These are phyloP conservation scores for Inga laurina DNA, from an alignment of 306 rosid species.

Conservation along the genomic window DNA sequence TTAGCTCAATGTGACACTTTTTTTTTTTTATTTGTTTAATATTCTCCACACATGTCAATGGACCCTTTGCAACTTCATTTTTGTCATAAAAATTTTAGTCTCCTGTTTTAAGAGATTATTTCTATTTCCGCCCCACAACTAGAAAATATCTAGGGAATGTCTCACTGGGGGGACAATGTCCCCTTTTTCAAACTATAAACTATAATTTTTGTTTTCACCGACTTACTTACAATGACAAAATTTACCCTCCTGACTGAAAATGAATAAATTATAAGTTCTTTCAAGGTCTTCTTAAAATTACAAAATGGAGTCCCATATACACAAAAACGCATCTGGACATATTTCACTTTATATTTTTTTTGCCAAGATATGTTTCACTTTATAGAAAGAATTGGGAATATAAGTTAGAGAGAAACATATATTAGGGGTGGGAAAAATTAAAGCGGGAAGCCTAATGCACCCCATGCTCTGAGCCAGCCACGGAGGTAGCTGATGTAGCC, in stretches of 20 bases:
- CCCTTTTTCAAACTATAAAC: too few relatives aligned
- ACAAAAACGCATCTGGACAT: neutral
- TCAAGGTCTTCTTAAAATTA: too few relatives aligned
- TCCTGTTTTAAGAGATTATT: neutral
- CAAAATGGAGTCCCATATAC: neutral
- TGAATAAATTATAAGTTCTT: neutral
- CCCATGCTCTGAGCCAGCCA: neutral
- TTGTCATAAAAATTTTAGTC: neutral
- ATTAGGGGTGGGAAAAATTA: neutral
- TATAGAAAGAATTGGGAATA: neutral
- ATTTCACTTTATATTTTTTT: too few relatives aligned
- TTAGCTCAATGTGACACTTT: too few relatives aligned
- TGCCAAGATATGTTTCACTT: too few relatives aligned
- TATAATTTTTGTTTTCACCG: too few relatives aligned
- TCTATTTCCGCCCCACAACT: neutral
- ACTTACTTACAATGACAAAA: neutral
- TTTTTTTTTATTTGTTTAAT: neutral
- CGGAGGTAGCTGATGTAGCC: neutral
- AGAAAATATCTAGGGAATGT: neutral
- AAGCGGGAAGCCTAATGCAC: neutral
- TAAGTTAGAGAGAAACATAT: too few relatives aligned
- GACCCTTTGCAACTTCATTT: neutral
- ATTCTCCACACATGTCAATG: neutral
- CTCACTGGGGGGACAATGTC: too few relatives aligned
- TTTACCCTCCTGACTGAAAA: neutral